phyloP scores from a whole-genome alignment of 2,329 filamentous ascomycete species.

The Dothideomycetes sp. region DNA sequence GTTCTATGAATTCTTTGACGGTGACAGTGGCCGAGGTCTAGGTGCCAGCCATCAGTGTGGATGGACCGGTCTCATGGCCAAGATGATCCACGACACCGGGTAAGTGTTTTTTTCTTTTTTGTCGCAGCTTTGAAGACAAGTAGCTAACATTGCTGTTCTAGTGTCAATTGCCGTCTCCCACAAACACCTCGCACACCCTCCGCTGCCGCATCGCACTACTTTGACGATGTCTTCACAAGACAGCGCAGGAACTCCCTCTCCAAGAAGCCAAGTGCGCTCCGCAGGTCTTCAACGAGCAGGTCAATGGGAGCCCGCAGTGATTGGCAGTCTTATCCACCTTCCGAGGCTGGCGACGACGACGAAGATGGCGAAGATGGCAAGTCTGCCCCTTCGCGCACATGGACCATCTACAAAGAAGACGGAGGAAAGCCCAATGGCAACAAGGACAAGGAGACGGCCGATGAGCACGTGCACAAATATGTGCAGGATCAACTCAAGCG shows the following conservation, averaged over 20 bases:
- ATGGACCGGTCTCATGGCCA: slow-evolving; percentile 90
- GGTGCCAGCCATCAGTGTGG: slow-evolving; percentile 92
- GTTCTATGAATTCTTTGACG: slow-evolving; percentile 98
- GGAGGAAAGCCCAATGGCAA: slow-evolving; percentile 18
- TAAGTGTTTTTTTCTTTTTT: slow-evolving; percentile 37
- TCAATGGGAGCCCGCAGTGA: slow-evolving; percentile 79
- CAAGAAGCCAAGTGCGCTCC: slow-evolving; percentile 44
- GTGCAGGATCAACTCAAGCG: slow-evolving; percentile 70
- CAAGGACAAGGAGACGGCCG: slow-evolving; percentile 24
- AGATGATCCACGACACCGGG: slow-evolving; percentile 97
- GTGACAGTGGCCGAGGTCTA: slow-evolving; percentile 76
- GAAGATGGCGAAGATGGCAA: slow-evolving; percentile 19
- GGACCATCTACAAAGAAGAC: slow-evolving; percentile 38
- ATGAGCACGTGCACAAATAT: slow-evolving; percentile 65
- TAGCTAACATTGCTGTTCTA: slow-evolving; percentile 35
- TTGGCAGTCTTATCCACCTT: slow-evolving; percentile 25
- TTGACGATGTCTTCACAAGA: slow-evolving; percentile 75
- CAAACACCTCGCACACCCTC: slow-evolving; percentile 86
- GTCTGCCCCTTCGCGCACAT: slow-evolving; percentile 23
- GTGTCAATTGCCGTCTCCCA: slow-evolving; percentile 78
- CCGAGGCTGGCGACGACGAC: slow-evolving; percentile 23
- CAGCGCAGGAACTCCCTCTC: slow-evolving; percentile 27
- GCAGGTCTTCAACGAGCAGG: slow-evolving; percentile 69
- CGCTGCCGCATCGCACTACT: slow-evolving; percentile 80
- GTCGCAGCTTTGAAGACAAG: not conserved